These are phyloP conservation scores for Polyporus arcularius DNA, from an alignment of 768 basidiomycete species.

Conservation along the genomic window DNA sequence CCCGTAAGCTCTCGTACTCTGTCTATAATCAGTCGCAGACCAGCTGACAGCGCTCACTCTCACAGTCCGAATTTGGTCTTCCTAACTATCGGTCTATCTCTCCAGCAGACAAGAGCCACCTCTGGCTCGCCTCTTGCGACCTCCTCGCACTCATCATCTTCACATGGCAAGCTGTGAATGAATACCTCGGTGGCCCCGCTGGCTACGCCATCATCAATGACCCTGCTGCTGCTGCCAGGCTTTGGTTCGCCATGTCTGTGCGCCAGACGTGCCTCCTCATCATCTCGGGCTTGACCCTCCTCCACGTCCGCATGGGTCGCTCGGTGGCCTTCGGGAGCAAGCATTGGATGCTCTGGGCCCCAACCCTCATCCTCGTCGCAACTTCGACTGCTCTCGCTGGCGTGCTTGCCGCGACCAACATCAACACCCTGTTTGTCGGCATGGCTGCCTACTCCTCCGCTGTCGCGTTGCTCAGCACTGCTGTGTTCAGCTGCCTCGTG, in stretches of 20 bases:
- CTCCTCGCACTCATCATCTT: constrained; percentile 62
- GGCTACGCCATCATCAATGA: constrained; percentile 47
- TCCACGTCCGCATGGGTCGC: constrained; percentile 70
- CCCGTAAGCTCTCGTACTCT: constrained; percentile 49
- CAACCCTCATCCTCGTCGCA: constrained; percentile 53
- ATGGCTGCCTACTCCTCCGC: constrained; percentile 57
- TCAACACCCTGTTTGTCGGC: constrained; percentile 60
- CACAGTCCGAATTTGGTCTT: constrained; percentile 73
- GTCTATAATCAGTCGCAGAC: constrained; percentile 15
- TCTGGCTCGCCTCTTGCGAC: constrained; percentile 74
- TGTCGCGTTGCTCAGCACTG: constrained; percentile 51
- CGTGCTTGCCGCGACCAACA: constrained; percentile 53
- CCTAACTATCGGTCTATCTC: constrained; percentile 70
- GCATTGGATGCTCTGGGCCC: constrained; percentile 77
- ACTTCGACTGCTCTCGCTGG: constrained; percentile 62
- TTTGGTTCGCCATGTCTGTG: constrained; percentile 71
- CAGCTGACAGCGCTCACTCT: constrained; percentile 21
- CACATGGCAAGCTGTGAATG: constrained; percentile 63
- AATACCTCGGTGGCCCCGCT: constrained; percentile 49
- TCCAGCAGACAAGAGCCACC: constrained; percentile 65
- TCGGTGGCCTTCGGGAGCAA: constrained; percentile 68
- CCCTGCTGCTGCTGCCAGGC: constrained; percentile 53
- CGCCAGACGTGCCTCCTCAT: constrained; percentile 71
- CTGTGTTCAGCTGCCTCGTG: constrained; percentile 59
- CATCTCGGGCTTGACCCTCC: constrained; percentile 58